phyloP scores from a whole-genome alignment of 768 basidiomycete species.

The Podaxis sp. region DNA sequence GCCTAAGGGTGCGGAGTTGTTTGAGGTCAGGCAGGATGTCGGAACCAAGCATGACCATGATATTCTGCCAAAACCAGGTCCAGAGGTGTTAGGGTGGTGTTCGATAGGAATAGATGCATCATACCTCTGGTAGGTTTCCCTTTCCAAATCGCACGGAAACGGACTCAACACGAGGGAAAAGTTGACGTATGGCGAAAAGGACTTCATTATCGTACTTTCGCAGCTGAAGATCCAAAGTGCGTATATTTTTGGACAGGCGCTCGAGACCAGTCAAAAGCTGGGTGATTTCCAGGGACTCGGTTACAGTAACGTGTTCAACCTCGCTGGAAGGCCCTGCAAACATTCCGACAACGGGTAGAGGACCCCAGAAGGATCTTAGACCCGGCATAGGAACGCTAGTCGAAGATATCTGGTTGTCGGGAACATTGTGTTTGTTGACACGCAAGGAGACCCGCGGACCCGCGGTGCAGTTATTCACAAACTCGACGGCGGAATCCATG shows the following conservation, averaged over 20 bases:
- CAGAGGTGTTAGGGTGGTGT: not conserved
- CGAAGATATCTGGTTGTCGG: constrained; percentile 24
- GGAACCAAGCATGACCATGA: constrained; percentile 29
- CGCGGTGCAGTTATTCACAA: constrained; percentile 23
- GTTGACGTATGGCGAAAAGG: constrained; percentile 27
- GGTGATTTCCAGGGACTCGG: constrained; percentile 21
- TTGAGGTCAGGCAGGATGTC: constrained; percentile 28
- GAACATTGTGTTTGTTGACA: constrained; percentile 27
- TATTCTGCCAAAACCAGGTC: constrained; percentile 20
- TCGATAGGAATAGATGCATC: constrained; percentile 4
- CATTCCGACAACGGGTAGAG: constrained; percentile 24
- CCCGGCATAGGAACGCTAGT: constrained; percentile 23
- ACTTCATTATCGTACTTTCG: constrained; percentile 31
- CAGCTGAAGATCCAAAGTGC: constrained; percentile 25
- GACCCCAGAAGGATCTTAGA: constrained; percentile 29
- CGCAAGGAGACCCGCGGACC: constrained; percentile 20
- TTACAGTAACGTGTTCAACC: constrained; percentile 24
- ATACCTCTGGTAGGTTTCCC: constrained; percentile 25
- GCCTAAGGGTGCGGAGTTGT: constrained; percentile 24
- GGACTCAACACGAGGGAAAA: constrained; percentile 23
- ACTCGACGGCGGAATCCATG: constrained; percentile 25
- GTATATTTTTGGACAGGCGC: constrained; percentile 22
- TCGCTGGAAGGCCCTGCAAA: constrained; percentile 17
- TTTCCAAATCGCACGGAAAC: constrained; percentile 26
- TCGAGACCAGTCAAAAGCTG: constrained; percentile 23